Base-by-base conservation (phyloP, 2,329 filamentous ascomycete species). In the Cladophialophora carrionii region DNA sequence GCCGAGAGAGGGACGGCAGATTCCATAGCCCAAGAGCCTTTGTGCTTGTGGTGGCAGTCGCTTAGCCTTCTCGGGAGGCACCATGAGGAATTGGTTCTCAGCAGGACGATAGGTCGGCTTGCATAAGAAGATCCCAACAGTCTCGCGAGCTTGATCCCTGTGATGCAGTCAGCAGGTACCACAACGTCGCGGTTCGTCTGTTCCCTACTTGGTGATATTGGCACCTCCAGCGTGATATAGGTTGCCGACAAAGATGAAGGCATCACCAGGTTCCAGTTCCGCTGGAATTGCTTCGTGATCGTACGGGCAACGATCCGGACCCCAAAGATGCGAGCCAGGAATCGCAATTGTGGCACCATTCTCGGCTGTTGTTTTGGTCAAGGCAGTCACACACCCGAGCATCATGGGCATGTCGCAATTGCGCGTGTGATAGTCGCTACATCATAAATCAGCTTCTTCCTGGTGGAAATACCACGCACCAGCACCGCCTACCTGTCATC, bases 301-400 rank as follows among this genome's bases (percentile, higher is more conserved):
- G 41, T 66, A 57, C 2, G 72, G 71, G 12, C 68, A 65, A 8
- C 61, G 64, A 22, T 68, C 62, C 0, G 54, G 58, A 5, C 59
- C 72, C 72, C 72, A 73, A 1, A 73, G 62, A 64, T 76, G 74
- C 37, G 69, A 71, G 1, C 73, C 68, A 1, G 73, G 74, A 20
- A 75, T 74, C 60, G 73, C 71, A 43, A 71, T 68, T 12, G 75
- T 76, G 8, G 73, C 74, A 3, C 74, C 74, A 54, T 76, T 76
- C 24, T 66, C 70, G 31, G 68, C 72, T 0, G 70, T 73, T 7
- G 71, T 68, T 29, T 70, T 71, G 6, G 65, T 73, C 52, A 68
- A 56, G 26, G 78, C 77, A 2, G 74, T 75, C n/a, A 77, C 73
- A 55, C 77, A 78, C 17, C 76, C 76, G 7, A 78, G 71, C 75